These are phyloP conservation scores for Saccharomycopsis crataegensis DNA, from an alignment of 1,139 yeast genomes.

Conservation along the genomic window DNA sequence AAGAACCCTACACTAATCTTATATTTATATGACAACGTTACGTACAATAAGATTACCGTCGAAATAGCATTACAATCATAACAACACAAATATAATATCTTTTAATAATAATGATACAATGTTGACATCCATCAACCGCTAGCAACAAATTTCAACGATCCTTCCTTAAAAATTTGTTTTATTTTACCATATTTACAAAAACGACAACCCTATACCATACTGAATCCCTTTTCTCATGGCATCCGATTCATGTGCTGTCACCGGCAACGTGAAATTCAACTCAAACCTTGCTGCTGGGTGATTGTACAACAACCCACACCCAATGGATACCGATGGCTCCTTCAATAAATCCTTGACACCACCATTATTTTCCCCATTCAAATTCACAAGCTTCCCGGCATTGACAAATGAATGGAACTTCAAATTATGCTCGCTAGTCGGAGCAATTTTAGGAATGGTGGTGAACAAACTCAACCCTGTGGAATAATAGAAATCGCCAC, in stretches of 20 bases:
- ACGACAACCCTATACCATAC: constrained; percentile 86
- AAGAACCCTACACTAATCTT: no score
- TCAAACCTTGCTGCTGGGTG: constrained; percentile 92
- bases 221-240: constrained; percentile 77
- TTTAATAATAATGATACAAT: no score
- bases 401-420: constrained; percentile 65
- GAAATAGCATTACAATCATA: no score
- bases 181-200: constrained; percentile 38
- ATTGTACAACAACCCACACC: constrained; percentile 71
- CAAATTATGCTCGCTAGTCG: constrained; percentile 48
- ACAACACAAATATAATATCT: no score
- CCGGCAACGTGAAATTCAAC: constrained; percentile 75
- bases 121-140: no score
- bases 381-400: constrained; percentile 55
- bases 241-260: constrained; percentile 59
- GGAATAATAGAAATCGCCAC: constrained; percentile 72
- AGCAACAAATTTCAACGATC: no score
- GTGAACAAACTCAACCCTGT: constrained; percentile 67
- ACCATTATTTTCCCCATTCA: constrained; percentile 19
- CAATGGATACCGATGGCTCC: constrained; percentile 51
- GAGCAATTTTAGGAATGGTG: constrained; percentile 48
- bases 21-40: no score
- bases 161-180: no score
- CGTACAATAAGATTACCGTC: no score
- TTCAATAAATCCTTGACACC: constrained; percentile 26